These are phyloP conservation scores for Citrus trifoliata DNA, from an alignment of 345 rosid genomes.

Conservation along the genomic window DNA sequence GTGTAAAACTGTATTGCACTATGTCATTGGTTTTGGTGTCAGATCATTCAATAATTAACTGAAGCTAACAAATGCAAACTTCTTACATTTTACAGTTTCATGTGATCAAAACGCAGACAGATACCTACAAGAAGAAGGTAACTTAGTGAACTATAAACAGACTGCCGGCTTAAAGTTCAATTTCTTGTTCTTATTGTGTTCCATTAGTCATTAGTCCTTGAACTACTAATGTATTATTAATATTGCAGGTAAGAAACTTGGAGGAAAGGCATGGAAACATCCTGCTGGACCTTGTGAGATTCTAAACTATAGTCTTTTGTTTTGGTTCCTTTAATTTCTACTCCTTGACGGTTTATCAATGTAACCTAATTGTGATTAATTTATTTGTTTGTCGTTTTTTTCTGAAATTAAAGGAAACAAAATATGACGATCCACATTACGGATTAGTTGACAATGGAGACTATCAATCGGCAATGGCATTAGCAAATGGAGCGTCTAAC, in stretches of 20 bases:
- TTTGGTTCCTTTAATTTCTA: not conserved
- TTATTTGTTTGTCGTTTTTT: not conserved
- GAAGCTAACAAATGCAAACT: slow-evolving; percentile 2
- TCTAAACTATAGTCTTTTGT: not conserved
- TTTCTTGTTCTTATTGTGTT: not conserved
- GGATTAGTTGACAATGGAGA: slow-evolving; percentile 40
- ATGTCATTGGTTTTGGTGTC: not conserved
- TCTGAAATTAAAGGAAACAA: slow-evolving; percentile 31
- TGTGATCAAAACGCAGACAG: slow-evolving; percentile 45
- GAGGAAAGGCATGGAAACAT: slow-evolving; percentile 42
- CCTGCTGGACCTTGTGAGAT: slow-evolving; percentile 33
- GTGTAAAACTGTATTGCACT: not conserved
- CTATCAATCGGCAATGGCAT: slow-evolving; percentile 30
- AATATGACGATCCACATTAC: slow-evolving; percentile 31
- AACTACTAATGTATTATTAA: not conserved
- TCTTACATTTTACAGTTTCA: slow-evolving; percentile 33
- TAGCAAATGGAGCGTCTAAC: slow-evolving; percentile 33
- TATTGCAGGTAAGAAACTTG: slow-evolving; percentile 36
- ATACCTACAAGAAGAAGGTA: slow-evolving; percentile 53
- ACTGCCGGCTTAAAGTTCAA: not conserved
- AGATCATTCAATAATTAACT: not conserved
- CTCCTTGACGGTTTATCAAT: not conserved
- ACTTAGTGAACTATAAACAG: slow-evolving; percentile 2
- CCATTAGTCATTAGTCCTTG: too few species aligned
- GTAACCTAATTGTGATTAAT: not conserved